Conservation (phyloP, 2,329 filamentous ascomycete species). For the Cordyceps cicadae region DNA sequence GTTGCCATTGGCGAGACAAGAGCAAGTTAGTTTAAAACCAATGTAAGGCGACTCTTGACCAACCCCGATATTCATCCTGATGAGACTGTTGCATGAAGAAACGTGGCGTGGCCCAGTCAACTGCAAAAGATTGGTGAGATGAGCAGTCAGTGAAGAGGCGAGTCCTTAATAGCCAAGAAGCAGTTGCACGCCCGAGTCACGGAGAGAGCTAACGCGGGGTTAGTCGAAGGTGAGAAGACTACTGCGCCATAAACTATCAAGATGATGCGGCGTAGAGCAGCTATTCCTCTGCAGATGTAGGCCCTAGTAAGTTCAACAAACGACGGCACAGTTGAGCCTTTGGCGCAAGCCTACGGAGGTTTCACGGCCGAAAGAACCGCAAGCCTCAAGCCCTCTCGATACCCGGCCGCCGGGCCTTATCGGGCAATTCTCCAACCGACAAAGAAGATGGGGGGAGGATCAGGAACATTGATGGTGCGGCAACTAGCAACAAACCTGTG, state of each 20-base stretch:
- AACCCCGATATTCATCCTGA: not conserved
- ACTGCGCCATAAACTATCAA: no score
- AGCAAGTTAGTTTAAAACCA: not conserved
- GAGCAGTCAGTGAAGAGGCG: not conserved
- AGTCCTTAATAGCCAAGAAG: no score
- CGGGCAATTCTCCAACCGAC: not conserved
- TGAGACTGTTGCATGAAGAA: no score
- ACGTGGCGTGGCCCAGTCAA: no score
- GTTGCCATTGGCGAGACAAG: not conserved
- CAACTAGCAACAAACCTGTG: not conserved
- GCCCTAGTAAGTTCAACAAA: not conserved
- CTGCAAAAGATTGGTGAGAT: not conserved
- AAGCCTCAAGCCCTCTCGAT: not conserved
- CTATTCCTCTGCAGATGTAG: not conserved
- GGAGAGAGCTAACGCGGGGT: no score
- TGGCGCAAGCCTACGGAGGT: not conserved
- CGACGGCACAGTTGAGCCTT: not conserved
- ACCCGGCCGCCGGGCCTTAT: not conserved
- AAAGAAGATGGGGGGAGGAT: not conserved
- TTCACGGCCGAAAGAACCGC: not conserved
- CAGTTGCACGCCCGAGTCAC: no score
- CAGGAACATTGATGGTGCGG: not conserved
- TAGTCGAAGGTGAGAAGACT: no score
- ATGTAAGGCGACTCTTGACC: not conserved
- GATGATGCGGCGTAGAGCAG: not conserved